A percentile compares a stretch with the other conserved stretches of the same genome.
Conservation (phyloP, 2,329 filamentous ascomycete genomes). For the Ophiostoma triangulosporum region DNA sequence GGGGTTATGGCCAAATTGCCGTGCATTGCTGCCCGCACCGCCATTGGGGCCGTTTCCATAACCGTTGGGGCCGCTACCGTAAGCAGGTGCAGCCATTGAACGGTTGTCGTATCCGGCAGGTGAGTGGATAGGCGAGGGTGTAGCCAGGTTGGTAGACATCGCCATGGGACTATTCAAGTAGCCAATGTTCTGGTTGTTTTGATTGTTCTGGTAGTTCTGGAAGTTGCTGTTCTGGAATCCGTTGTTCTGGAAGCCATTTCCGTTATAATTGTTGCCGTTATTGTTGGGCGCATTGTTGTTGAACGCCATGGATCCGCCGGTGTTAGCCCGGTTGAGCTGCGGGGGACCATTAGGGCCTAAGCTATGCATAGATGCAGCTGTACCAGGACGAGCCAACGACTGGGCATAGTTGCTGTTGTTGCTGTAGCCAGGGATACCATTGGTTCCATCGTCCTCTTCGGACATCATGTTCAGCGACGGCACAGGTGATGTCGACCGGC, state of each 20-base stretch:
- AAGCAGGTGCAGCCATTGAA: not conserved
- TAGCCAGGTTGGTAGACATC: not conserved
- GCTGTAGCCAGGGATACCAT: not conserved
- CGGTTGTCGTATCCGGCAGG: not conserved
- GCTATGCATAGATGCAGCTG: conserved; percentile 16
- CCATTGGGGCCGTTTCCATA: not conserved
- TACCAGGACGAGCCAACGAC: conserved; percentile 14
- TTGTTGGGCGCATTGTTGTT: not conserved
- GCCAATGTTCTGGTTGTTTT: not conserved
- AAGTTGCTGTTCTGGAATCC: not conserved
- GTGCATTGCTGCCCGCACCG: not conserved
- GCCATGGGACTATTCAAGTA: not conserved
- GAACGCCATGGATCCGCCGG: conserved; percentile 15
- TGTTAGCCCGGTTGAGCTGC: conserved; percentile 16
- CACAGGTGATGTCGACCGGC: conserved; percentile 17
- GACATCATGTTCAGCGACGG: conserved; percentile 13
- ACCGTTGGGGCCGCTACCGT: not conserved
- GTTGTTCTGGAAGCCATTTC: not conserved
- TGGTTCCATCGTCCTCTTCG: not conserved
- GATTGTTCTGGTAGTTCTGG: conserved; percentile 1
- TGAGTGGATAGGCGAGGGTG: not conserved
- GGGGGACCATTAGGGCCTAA: conserved; percentile 11
- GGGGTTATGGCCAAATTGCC: not conserved
- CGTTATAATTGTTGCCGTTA: conserved; percentile 16
- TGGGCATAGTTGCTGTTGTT: conserved; percentile 12